Evolutionary conservation across 1,284 basidiomycete species (phyloP).

Genomic region (Fomes fomentarius): DNA sequence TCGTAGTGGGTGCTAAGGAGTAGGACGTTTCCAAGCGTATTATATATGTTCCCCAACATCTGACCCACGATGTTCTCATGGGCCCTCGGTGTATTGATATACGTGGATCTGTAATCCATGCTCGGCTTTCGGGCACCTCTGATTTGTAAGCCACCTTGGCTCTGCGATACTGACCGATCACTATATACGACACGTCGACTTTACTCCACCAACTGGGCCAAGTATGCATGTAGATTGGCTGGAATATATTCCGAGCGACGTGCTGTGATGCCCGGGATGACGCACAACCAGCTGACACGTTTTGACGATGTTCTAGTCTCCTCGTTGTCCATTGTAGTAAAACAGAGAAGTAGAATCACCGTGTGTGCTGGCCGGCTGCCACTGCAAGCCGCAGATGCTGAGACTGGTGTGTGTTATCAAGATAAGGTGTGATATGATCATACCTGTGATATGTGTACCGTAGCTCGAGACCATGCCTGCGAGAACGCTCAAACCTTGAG

Average conservation of each 20-base stretch:
- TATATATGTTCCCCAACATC: not conserved
- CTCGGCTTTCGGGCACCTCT: not conserved
- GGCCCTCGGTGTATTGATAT: not conserved
- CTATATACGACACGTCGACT: not conserved
- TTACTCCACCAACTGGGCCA: no score
- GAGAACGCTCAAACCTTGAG: slow-evolving; percentile 3
- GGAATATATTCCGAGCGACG: no score
- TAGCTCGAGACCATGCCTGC: no score
- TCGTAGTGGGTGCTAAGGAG: not conserved
- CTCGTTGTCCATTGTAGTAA: no score
- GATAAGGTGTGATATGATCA: not conserved
- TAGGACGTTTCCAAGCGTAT: not conserved
- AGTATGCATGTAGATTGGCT: no score
- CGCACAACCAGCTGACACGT: no score
- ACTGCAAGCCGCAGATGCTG: no score
- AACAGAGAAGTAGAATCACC: no score
- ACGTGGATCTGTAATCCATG: not conserved
- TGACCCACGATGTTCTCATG: not conserved
- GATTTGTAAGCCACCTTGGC: not conserved
- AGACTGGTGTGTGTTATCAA: no score
- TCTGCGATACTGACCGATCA: not conserved
- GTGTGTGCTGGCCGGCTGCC: no score
- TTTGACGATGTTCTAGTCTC: no score
- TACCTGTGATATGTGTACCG: not conserved
- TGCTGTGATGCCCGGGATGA: no score